Evolutionary conservation across 2,329 filamentous ascomycete species (phyloP), one percentile per base, ranked within the genome.

Genomic region (Paecilomyces niveus): DNA sequence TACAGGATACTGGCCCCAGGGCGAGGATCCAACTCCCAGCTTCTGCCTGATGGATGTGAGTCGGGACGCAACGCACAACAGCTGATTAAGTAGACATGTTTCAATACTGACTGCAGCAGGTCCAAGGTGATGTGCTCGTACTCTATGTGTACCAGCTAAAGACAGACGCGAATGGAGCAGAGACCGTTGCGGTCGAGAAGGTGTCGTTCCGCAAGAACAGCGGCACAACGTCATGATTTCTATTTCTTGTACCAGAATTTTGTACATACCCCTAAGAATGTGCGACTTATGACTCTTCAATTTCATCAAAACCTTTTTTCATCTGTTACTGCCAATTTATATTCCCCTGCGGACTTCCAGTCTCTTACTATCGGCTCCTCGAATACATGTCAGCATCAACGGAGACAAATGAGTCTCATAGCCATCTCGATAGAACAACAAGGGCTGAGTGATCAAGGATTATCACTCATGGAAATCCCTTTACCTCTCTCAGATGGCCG

Each of bases 11-110:
- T 84, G 82, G 78, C 71, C 78, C 2, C 80, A 81, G 51, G 81
- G 77, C 32, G 83, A 89, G 70, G 89, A 93, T 57, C 89, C 89
- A 24, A 87, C 87, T 58, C 93, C 93, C 26, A 96, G 92, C 72
- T 97, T 97, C 76, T 96, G 94, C 70, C 78, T 97, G 74, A 97
- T 97, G 93, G 93, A 97, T 83, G 92, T 97, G 75, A 80, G 91
- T 88, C 29, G 53, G 29, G 53, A 29, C 35, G 56, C 31, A 33
- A 52, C 26, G 33, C 35, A 5, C 54, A 11, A 53, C 29, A 15
- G 32, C 18, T 33, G 5, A 32, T 26, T 58, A 24, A 24, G n/a
- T 45, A 9, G 53, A 67, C 54, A 68, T 72, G 52, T 72, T 59
- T 57, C 18, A 26, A 53, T 63, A 59, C 64, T 67, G 53, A 66